Evolutionary conservation across 768 basidiomycete species (phyloP).

Genomic region (Serendipita indica): DNA sequence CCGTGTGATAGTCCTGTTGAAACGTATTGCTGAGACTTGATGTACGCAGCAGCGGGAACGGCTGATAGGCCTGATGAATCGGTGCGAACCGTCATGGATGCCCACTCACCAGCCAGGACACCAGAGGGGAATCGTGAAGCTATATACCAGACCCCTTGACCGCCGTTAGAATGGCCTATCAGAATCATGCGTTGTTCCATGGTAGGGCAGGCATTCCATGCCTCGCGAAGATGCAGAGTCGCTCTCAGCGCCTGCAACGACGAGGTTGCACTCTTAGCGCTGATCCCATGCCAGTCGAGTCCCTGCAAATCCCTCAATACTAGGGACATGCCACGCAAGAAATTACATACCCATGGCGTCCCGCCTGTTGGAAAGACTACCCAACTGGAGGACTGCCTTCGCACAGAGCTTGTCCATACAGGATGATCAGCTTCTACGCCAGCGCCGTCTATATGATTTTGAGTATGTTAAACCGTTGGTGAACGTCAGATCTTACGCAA

Average conservation of each 20-base stretch:
- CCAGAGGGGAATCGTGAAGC: conserved; percentile 65
- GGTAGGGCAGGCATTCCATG: conserved; percentile 31
- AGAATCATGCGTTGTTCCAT: conserved; percentile 36
- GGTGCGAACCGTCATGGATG: not conserved
- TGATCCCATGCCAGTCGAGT: conserved; percentile 85
- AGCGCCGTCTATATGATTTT: conserved; percentile 50
- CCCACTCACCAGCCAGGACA: conserved; percentile 39
- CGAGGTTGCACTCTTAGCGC: conserved; percentile 52
- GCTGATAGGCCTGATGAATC: conserved; percentile 26
- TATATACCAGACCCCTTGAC: conserved; percentile 77
- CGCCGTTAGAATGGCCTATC: conserved; percentile 89
- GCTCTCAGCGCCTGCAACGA: conserved; percentile 40
- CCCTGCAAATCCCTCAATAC: conserved; percentile 33
- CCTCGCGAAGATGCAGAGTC: conserved; percentile 27
- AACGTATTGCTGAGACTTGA: conserved; percentile 79
- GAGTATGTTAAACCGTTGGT: conserved; percentile 9
- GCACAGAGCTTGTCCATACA: conserved; percentile 53
- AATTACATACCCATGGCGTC: conserved; percentile 55
- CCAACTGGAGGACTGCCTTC: conserved; percentile 50
- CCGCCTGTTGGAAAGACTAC: conserved; percentile 66
- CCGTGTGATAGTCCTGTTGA: conserved; percentile 56
- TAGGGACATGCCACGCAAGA: not conserved
- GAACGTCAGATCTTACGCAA: conserved; percentile 35
- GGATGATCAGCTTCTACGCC: conserved; percentile 51
- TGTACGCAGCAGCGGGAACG: conserved; percentile 66